Evolutionary conservation across 495 filamentous ascomycete species (phyloP).

Genomic region (Penicillium coffeae): DNA sequence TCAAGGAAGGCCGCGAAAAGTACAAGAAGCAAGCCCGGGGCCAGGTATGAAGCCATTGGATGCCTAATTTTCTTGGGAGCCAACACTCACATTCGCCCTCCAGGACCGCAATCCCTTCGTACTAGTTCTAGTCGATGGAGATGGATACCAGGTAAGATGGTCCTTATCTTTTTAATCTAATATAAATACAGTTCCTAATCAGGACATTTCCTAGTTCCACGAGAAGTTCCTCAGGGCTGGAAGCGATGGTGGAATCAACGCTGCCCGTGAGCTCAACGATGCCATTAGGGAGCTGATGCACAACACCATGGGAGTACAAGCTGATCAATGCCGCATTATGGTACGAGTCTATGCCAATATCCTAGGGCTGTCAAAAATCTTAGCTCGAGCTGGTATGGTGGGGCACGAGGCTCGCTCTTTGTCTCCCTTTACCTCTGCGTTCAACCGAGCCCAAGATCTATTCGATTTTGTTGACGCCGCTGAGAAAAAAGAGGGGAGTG

Average conservation of each 20-base stretch:
- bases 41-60: conserved; percentile 29
- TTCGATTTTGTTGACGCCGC: conserved; percentile 63
- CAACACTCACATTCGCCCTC: background rate
- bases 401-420: conserved; percentile 51
- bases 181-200: too few species aligned
- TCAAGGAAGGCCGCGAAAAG: conserved; percentile 49
- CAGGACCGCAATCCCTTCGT: conserved; percentile 57
- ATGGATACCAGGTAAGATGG: conserved; percentile 48
- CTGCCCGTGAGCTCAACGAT: conserved; percentile 51
- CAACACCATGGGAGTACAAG: conserved; percentile 42
- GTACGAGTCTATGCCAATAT: conserved; percentile 60
- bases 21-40: conserved; percentile 51
- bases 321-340: conserved; percentile 54
- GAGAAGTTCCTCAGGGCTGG: conserved; percentile 50
- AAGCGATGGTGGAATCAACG: conserved; percentile 52
- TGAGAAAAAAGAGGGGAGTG: conserved; percentile 57
- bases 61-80: background rate
- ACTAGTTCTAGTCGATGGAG: conserved; percentile 58
- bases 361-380: conserved; percentile 46
- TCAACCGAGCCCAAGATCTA: conserved; percentile 55
- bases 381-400: conserved; percentile 45
- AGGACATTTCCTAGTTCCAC: conserved; percentile 52
- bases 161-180: background rate
- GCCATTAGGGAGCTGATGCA: conserved; percentile 45
- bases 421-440: conserved; percentile 52